Conservation (phyloP, 176 grass and related monocot species). For the Oryza officinalis region DNA sequence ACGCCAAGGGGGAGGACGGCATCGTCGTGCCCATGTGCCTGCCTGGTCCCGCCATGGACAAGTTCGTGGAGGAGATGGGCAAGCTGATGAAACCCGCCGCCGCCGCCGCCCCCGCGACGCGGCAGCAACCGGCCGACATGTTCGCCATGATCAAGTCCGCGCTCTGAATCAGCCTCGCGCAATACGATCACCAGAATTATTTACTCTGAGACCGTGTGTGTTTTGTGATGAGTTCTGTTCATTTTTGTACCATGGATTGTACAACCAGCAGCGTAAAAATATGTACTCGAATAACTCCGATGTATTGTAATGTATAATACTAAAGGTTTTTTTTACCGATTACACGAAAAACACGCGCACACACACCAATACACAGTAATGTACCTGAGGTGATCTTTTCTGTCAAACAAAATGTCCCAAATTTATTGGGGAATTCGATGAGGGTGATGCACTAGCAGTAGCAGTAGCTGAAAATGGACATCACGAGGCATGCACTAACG, state of each 20-base stretch:
- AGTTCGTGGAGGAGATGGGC: constrained; percentile 50
- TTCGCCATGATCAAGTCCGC: constrained; percentile 43
- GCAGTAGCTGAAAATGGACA: too few species aligned
- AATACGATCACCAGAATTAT: neutral
- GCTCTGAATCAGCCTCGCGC: constrained; percentile 36
- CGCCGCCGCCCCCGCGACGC: neutral
- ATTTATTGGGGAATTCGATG: too few species aligned
- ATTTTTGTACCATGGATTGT: neutral
- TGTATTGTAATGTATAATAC: neutral
- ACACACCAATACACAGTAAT: neutral
- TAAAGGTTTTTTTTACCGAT: neutral
- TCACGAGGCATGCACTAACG: too few species aligned
- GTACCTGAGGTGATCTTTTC: neutral
- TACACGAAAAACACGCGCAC: too few species aligned
- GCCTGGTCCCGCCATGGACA: constrained; percentile 65
- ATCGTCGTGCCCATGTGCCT: constrained; percentile 70
- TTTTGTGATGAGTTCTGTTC: neutral
- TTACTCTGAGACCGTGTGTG: neutral
- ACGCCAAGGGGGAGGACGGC: constrained; percentile 62
- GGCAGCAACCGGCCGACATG: neutral
- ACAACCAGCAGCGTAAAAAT: neutral
- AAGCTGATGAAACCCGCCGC: constrained; percentile 44
- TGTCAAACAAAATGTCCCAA: neutral
- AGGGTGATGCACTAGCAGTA: too few species aligned
- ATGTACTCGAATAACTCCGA: neutral